Evolutionary conservation across 164 flowering plant genomes (phyloP), one percentile per base, ranked within the genome.

Genomic region (Vitis labrusca): DNA sequence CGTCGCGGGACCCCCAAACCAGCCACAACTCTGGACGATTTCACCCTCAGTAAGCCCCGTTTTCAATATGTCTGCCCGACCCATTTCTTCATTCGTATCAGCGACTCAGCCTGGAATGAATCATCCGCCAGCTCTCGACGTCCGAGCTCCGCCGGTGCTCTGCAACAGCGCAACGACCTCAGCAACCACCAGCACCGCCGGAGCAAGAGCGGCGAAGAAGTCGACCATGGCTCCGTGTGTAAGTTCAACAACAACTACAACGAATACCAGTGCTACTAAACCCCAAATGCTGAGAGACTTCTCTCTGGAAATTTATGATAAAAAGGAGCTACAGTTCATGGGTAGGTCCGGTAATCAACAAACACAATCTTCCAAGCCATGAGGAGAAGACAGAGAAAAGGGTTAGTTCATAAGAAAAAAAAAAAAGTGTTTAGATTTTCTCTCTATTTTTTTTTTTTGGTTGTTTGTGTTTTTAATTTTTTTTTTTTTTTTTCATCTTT

Each of bases 291-390:
- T 84, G 30, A 79, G 83, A 49, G 85, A 81, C 14, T 84, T 84
- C 49, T 76, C 85, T 2, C 50, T 82, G 79, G 85, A 84, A 75
- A 78, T 81, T 48, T 80, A 76, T 55, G 85, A 82, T 10, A 82
- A 77, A 81, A 76, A 77, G 17, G 87, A 83, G 81, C 69, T 83
- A 64, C 84, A 74, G 61, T 77, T 84, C 54, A 64, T 83, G 76
- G 77, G 76, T 65, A 53, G 68, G 14, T 17, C 77, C 50, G 72
- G 59, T 5, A 71, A 56, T 58, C 68, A 74, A 23, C 64, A 64
- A 50, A 48, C 82, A 16, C 55, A 63, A 10, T 70, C 72, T 67
- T 64, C 79, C 11, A 65, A 74, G 59, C 62, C 80, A 52, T 72
- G 54, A 63, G 49, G 57, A 37, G 13, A 64, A 23, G 16, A 59